Base-by-base conservation (phyloP, 768 basidiomycete genomes). In the Rhodotorula kratochvilovae region DNA sequence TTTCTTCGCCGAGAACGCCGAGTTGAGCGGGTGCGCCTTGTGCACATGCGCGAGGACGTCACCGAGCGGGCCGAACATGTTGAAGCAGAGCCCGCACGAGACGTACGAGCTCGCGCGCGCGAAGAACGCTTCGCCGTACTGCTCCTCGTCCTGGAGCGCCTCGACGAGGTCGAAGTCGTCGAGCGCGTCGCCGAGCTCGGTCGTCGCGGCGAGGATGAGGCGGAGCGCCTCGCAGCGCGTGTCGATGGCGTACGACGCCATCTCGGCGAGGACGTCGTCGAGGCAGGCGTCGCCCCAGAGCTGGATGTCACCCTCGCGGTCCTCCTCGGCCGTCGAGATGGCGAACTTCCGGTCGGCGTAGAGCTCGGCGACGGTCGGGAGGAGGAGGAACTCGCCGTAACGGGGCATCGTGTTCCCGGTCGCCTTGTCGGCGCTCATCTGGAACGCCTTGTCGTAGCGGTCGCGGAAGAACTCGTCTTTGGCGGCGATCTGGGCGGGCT, bases 141-240 rank as follows among this genome's bases (percentile, higher is more conserved):
- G 51, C 35, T 54, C 51, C 13, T 27, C n/a, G 7, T 2, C 68
- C 50, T 76, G 59, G 0, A 83, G 83, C 75, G 92, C 90, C 16
- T 89, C 87, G 79, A 90, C 89, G 90, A 89, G 90, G 63, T 91
- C 89, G 68, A 33, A 39, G 19, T 21, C 27, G 46, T 54, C 51
- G 23, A 63, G 51, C 2, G 11, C 68, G 51, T 76, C 87, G 79
- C 90, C 89, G 89, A 89, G 91, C 63, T 91, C 89, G 69, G 91
- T 89, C 56, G 84, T 76, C 0, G 89, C 89, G 61, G 82, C 82
- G 11, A 86, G 79, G 63, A 92, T 84, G 5, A 88, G 87, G n/a
- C 83, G 81, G 31, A 67, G 31, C 5, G 66, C 66, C n/a, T 35
- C 23, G 25, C 43, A 8, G 31, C 51, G 50, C 11, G 60, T 8